phyloP scores from a whole-genome alignment of 1,139 yeast species.

The Lodderomyces oxycetoniae region DNA sequence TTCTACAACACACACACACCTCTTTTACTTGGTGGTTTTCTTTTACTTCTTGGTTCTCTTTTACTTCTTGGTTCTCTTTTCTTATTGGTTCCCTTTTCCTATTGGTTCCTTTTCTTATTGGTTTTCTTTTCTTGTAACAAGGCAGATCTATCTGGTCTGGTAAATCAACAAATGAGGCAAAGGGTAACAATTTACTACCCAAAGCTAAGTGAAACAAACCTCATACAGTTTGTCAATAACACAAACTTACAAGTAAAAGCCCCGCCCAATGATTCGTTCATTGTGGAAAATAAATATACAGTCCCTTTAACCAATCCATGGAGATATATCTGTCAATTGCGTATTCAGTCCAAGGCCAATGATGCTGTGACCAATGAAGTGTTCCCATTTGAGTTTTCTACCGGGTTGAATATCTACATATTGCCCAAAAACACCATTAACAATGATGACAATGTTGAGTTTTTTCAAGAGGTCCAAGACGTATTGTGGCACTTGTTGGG shows the following conservation, averaged over 20 bases:
- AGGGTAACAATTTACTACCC: conserved; percentile 27
- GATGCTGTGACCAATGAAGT: conserved; percentile 8
- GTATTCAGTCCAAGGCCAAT: conserved; percentile 21
- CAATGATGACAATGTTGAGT: conserved; percentile 15
- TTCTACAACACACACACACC: no score
- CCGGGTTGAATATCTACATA: conserved; percentile 26
- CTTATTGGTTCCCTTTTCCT: no score
- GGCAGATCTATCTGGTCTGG: no score
- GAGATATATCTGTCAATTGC: conserved; percentile 17
- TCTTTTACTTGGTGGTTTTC: no score
- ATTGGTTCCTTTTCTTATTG: no score
- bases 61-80: no score
- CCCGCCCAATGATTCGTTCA: conserved; percentile 13
- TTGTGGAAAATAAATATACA: conserved; percentile 21
- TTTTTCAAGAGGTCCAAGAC: conserved; percentile 19
- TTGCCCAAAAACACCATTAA: conserved; percentile 17
- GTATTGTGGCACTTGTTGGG: conserved; percentile 18
- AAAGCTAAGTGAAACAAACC: conserved; percentile 23
- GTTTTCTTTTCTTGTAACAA: no score
- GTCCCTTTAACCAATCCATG: conserved; percentile 6
- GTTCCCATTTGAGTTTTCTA: conserved; percentile 23
- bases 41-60: no score
- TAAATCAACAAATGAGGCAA: conserved; percentile 24
- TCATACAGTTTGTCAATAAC: conserved; percentile 18
- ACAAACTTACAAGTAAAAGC: conserved; percentile 15